Base-by-base conservation (phyloP, 75 land plant species). In the Selaginella moellendorffii region DNA sequence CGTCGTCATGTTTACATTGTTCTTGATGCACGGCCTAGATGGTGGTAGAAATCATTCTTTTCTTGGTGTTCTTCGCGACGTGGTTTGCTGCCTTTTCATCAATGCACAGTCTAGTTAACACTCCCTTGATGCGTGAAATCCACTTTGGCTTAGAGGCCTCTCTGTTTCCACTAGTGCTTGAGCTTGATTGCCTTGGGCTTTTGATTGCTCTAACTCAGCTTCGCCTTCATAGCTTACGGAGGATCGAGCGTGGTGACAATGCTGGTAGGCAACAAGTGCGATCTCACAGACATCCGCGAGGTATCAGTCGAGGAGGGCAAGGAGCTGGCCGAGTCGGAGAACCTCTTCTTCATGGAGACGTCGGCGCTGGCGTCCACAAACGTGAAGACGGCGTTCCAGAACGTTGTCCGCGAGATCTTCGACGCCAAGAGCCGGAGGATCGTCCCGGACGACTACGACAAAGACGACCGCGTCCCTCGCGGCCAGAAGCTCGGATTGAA, bases 231-330 rank as follows among this genome's bases (percentile, higher is more conserved):
- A 46, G 51, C 51, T 10, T 46, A 46, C 51, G 10, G 14, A 10
- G 10, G 14, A 10, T 10, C 46, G 17, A 54, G 29, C 61, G 66
- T 63, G 26, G 74, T 68, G 28, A 71, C 54, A 52, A 71, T 74
- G 74, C 31, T 74, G 24, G 66, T 71, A 10, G 76, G 76, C 30
- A 74, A 74, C 67, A 74, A 74, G 56, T 64, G 29, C 19, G 76
- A 74, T 36, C 31, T 74, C 18, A 59, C 63, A 10, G 76, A 64
- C 17, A 24, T 29, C 21, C 63, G 76, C 12, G 62, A 31, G 10
- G 74, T 74, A 22, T 25, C 61, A 22, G 51, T 63, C 24, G 74
- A 71, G 31, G 76, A 63, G 1, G 76, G 76, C 26, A 29, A 29
- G 24, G 68, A 46, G 12, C 65, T 72, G 2, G 76, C 76, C 1